Evolutionary conservation across 2,329 filamentous ascomycete genomes (phyloP).

Genomic region (Emericellopsis cladophorae): DNA sequence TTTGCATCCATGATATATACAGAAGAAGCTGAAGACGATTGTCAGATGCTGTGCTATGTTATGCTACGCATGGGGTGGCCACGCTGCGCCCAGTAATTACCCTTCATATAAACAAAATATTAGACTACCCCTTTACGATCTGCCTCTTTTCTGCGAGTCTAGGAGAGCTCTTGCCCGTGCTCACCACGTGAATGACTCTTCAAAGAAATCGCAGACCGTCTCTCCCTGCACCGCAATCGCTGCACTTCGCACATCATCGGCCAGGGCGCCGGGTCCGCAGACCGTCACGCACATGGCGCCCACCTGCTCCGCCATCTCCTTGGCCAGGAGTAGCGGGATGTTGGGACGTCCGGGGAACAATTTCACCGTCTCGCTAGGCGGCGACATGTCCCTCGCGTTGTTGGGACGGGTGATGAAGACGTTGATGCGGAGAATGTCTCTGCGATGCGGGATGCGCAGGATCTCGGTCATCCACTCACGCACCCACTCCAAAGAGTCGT

Average conservation of each 20-base stretch:
- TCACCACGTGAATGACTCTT: slow-evolving; percentile 64
- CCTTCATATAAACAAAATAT: not conserved
- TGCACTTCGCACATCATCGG: slow-evolving; percentile 62
- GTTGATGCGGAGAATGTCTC: slow-evolving; percentile 73
- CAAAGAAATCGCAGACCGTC: slow-evolving; percentile 59
- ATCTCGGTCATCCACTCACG: slow-evolving; percentile 70
- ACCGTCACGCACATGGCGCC: slow-evolving; percentile 84
- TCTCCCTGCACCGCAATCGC: slow-evolving; percentile 51
- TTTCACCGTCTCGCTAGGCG: slow-evolving; percentile 62
- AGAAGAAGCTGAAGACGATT: not conserved
- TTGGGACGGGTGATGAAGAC: slow-evolving; percentile 85
- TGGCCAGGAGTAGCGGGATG: slow-evolving; percentile 62
- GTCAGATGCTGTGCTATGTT: not conserved
- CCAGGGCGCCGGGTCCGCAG: slow-evolving; percentile 62
- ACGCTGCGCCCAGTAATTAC: not conserved
- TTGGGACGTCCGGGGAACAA: slow-evolving; percentile 89
- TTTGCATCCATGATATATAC: not conserved
- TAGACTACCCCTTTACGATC: not conserved
- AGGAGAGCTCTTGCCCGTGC: not conserved
- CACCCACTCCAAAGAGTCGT: slow-evolving; percentile 86
- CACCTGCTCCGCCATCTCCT: slow-evolving; percentile 69
- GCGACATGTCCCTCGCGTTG: slow-evolving; percentile 69
- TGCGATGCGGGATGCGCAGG: slow-evolving; percentile 65
- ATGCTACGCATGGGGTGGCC: not conserved
- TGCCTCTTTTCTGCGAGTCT: no score